Base-by-base conservation (phyloP, 2,329 filamentous ascomycete genomes). In the Epichloe elymi region DNA sequence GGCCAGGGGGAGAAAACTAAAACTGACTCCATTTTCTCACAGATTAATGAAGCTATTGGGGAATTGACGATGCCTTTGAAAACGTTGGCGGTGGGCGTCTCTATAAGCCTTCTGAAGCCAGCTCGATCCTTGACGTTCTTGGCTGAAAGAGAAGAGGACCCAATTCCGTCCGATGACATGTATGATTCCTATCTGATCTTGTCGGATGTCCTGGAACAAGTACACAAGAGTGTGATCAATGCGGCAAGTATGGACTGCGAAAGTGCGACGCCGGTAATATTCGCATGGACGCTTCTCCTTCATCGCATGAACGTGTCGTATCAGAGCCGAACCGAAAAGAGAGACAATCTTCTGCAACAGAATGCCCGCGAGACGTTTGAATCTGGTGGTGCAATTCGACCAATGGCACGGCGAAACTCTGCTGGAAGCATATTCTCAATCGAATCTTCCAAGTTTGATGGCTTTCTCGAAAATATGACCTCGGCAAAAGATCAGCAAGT, bases 261-360 rank as follows among this genome's bases (percentile, higher is more conserved):
- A 38, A 79, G 79, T 37, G 85, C 86, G 19, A 81, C 79, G 51
- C 87, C 88, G 1, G 80, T 86, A 17, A 76, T 88, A 19, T 86
- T 94, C 57, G 80, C 86, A 3, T 97, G 90, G 90, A 81, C 83
- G 4, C 72, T 91, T 46, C 78, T 95, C 26, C 72, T 90, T 10
- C 79, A 85, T 59, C 75, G 78, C 26, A 80, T 93, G 69, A 79
- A 80, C 57, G 69, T 79, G 41, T 78, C 78, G 12, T 84, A 82
- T 56, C 74, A 79, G 51, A 73, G 73, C 48, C 73, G 83, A 44
- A 79, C 78, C 39, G 82, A 85, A 61, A 74, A 75, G 52, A 69
- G 78, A 46, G 78, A 82, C 57, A 68, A 76, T 30, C 65, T 78
- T 15, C 70, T 80, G 49, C 78, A 80, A 54, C 75, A 81, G 59